Conservation (phyloP, 805 yeast genomes). For the Cyberlindnera misumaiensis region DNA sequence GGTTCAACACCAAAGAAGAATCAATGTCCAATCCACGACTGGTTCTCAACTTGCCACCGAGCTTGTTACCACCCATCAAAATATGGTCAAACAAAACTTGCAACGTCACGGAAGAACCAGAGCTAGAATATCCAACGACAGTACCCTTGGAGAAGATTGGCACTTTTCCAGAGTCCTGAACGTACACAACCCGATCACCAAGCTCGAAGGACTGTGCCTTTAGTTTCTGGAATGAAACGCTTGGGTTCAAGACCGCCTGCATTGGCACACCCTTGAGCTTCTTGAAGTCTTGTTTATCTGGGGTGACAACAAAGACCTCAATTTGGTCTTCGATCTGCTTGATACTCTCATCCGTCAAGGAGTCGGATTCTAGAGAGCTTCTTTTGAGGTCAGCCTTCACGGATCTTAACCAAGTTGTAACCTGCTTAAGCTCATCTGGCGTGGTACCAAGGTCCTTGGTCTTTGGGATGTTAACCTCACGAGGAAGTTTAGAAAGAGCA, state of each 20-base stretch:
- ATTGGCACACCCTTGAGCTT: slow-evolving; percentile 79
- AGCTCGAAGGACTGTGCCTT: slow-evolving; percentile 70
- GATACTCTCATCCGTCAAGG: slow-evolving; percentile 61
- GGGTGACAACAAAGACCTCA: slow-evolving; percentile 36
- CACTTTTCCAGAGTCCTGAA: slow-evolving; percentile 82
- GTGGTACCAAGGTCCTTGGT: slow-evolving; percentile 23
- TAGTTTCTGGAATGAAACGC: slow-evolving; percentile 62
- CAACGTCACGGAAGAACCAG: slow-evolving; percentile 46
- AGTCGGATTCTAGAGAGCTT: slow-evolving; percentile 73
- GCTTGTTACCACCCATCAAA: slow-evolving; percentile 71
- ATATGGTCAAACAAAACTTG: slow-evolving; percentile 82
- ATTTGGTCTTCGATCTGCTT: slow-evolving; percentile 58
- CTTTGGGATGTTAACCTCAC: slow-evolving; percentile 30
- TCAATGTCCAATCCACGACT: slow-evolving; percentile 83
- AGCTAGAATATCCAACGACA: slow-evolving; percentile 67
- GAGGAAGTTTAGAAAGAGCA: slow-evolving; percentile 27
- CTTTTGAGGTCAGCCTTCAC: slow-evolving; percentile 50
- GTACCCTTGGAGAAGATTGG: slow-evolving; percentile 87
- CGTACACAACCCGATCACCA: slow-evolving; percentile 87
- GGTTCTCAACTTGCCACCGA: slow-evolving; percentile 70
- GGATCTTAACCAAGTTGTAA: slow-evolving; percentile 38
- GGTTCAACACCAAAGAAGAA: slow-evolving; percentile 72
- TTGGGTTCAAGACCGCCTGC: slow-evolving; percentile 73
- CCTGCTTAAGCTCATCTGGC: slow-evolving; percentile 22
- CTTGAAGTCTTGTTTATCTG: slow-evolving; percentile 42